Evolutionary conservation across 345 rosid species (phyloP), one percentile per base, ranked within the genome.

Genomic region (Corchorus olitorius): DNA sequence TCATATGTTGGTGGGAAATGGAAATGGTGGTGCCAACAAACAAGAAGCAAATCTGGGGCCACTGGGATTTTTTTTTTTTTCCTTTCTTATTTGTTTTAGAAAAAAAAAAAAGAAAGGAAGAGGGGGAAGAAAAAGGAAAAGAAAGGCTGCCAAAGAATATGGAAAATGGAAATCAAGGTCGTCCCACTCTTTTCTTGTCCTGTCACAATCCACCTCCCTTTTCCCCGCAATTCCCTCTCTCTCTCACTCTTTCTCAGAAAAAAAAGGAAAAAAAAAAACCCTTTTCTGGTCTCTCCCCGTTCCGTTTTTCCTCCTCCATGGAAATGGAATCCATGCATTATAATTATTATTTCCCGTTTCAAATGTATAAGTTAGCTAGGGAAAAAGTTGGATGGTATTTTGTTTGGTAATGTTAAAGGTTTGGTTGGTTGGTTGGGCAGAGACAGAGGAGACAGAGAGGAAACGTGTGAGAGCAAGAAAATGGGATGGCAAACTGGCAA

Each of bases 101-200:
- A 22, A 27, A 13, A 7, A 45, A 13, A 20, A 22, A 2, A 7
- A 11, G 11, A 37, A 63, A 56, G 1, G 13, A 8, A 56, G 15
- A 54, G 5, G 5, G 5, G 5, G 5, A 5, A 39, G 15, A 19
- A 12, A 7, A 46, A 22, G 48, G 14, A 5, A 63, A 70, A 52
- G 56, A 76, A 83, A 81, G 65, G 83, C 86, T 83, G 88, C 80
- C 55, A 74, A 70, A 78, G 82, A 78, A 83, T 73, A 83, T 81
- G 71, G 64, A 83, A 62, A 83, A 76, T 71, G 81, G 81, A 85
- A 81, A 81, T 81, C 55, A 77, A 77, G 74, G 58, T 71, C 82
- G 72, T 67, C 80, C 78, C 81, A 79, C 80, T 49, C 82, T 77
- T 65, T 75, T 41, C 45, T 79, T 48, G 86, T 81, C 70, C 12